Percentiles rank a stretch among this genome's conserved stretches.
Conservation (phyloP, 2,329 filamentous ascomycete species). For the Ophiostoma pallidulum region DNA sequence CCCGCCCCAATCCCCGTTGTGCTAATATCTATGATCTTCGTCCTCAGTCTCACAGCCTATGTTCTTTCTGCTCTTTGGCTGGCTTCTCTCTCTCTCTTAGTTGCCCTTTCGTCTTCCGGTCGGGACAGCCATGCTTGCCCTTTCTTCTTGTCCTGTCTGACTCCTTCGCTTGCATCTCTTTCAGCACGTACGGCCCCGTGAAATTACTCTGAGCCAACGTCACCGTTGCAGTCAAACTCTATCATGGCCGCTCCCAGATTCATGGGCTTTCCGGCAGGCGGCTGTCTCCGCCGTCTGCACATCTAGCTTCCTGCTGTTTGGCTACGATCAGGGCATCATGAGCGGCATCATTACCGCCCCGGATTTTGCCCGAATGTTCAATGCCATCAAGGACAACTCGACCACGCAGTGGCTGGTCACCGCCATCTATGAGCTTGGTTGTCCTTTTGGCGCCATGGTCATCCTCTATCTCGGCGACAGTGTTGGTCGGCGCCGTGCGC, state of each 20-base stretch:
- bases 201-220: too few species aligned
- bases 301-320: slow-evolving; percentile 9
- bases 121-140: too few species aligned
- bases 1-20: too few species aligned
- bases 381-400: slow-evolving; percentile 24
- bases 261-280: neutral
- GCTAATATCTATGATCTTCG: too few species aligned
- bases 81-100: too few species aligned
- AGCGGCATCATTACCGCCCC: slow-evolving; percentile 42
- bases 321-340: slow-evolving; percentile 31
- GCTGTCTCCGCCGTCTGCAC: slow-evolving; percentile 3
- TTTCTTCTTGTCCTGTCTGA: too few species aligned
- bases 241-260: neutral
- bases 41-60: too few species aligned
- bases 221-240: too few species aligned
- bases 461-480: slow-evolving; percentile 45
- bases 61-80: too few species aligned
- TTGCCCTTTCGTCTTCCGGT: too few species aligned
- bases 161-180: too few species aligned
- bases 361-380: slow-evolving; percentile 40
- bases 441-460: slow-evolving; percentile 36
- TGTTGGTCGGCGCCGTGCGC: slow-evolving; percentile 41
- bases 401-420: slow-evolving; percentile 39
- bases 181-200: too few species aligned
- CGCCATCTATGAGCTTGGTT: slow-evolving; percentile 39